Conservation (phyloP, 148 eudicot species). For the Silene latifolia region DNA sequence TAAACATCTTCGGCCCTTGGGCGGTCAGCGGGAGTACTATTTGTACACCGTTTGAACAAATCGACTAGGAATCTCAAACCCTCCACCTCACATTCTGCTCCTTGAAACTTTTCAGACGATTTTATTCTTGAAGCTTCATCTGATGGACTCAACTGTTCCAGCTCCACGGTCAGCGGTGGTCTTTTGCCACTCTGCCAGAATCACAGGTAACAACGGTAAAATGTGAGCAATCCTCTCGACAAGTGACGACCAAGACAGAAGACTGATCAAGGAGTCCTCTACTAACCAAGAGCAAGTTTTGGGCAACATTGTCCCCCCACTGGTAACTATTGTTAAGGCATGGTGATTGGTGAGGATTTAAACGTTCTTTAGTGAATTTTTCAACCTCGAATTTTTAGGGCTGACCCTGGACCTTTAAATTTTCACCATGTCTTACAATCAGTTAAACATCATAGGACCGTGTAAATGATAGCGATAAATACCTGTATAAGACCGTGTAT, state of each 20-base stretch:
- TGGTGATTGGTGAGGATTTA: not conserved
- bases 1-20: conserved; percentile 62
- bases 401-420: not conserved
- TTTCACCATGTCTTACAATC: too few relatives aligned
- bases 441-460: not conserved
- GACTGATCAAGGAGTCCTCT: not conserved
- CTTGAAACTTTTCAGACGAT: conserved; percentile 28
- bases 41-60: conserved; percentile 54
- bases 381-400: not conserved
- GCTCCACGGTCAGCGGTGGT: conserved; percentile 56
- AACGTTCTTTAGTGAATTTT: not conserved
- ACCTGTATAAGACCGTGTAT: conserved; percentile 67
- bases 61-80: conserved; percentile 50
- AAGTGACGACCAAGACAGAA: not conserved
- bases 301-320: not conserved
- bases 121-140: conserved; percentile 37
- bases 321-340: not conserved
- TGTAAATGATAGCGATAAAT: conserved; percentile 2
- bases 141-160: conserved; percentile 34
- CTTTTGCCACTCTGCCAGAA: conserved; percentile 65
- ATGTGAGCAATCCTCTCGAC: not conserved
- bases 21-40: conserved; percentile 61
- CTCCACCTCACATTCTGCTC: conserved; percentile 42
- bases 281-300: not conserved
- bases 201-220: not conserved